Evolutionary conservation across 202 grass and related monocot species (phyloP).

Genomic region (Zizania palustris): DNA sequence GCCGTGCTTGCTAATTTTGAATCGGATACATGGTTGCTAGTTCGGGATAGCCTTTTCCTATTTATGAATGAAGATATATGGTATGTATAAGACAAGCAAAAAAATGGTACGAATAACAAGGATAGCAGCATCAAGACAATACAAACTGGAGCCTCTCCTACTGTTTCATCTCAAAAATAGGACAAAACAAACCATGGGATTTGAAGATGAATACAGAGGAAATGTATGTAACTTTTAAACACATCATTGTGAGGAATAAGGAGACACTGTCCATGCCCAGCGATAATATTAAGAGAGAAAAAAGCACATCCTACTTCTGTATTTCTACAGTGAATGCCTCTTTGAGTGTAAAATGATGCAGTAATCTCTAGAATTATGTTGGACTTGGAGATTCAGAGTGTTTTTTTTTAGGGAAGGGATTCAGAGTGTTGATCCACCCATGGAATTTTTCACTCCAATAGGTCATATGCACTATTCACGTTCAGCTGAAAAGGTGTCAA

Average conservation of each 20-base stretch:
- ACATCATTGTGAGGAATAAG: slow-evolving; percentile 25
- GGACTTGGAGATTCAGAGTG: too few relatives aligned
- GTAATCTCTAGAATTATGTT: background rate
- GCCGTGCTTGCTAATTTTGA: slow-evolving; percentile 42
- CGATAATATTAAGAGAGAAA: background rate
- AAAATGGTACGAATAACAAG: slow-evolving; percentile 11
- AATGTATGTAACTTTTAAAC: background rate
- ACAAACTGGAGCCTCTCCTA: too few relatives aligned
- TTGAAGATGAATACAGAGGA: slow-evolving; percentile 12
- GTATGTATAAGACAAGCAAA: slow-evolving; percentile 10
- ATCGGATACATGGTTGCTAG: slow-evolving; percentile 42
- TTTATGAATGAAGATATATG: slow-evolving; percentile 33
- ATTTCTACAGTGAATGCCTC: background rate
- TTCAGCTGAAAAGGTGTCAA: background rate
- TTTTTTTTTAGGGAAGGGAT: too few relatives aligned
- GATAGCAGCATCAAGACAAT: background rate
- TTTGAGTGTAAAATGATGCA: background rate
- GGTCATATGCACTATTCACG: slow-evolving; percentile 18
- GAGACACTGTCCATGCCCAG: background rate
- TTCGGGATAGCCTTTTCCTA: slow-evolving; percentile 62
- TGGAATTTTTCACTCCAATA: background rate
- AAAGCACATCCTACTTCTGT: slow-evolving; percentile 1
- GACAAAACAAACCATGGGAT: background rate
- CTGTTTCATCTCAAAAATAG: too few relatives aligned
- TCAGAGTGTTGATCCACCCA: background rate